A percentile compares a stretch with the other conserved stretches of the same genome.
These are phyloP conservation scores for Lasiosphaeris hirsuta DNA, from an alignment of 495 filamentous ascomycete species.

Conservation along the genomic window DNA sequence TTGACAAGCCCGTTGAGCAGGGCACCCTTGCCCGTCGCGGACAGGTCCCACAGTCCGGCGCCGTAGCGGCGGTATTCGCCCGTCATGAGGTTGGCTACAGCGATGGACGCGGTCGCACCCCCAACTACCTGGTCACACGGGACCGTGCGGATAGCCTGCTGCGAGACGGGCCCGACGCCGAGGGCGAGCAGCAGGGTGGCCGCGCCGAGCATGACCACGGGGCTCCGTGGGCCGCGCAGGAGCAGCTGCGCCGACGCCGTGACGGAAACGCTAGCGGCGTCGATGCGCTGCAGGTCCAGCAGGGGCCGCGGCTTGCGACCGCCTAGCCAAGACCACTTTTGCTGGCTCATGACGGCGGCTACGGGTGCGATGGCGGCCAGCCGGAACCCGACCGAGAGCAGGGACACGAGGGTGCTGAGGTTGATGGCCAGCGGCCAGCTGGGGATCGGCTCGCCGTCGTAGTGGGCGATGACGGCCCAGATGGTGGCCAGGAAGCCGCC, in stretches of 20 bases:
- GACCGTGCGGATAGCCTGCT: conserved; percentile 2
- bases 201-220: background rate
- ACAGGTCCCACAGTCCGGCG: no score
- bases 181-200: conserved; percentile 1
- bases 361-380: background rate
- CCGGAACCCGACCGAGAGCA: background rate
- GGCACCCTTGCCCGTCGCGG: no score
- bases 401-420: conserved; percentile 7
- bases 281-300: conserved; percentile 1
- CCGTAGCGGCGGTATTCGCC: no score
- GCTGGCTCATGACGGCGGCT: conserved; percentile 10
- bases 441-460: conserved; percentile 5
- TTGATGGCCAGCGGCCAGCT: conserved; percentile 5
- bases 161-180: conserved; percentile 5
- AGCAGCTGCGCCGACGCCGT: background rate
- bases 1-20: no score
- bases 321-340: conserved; percentile 15
- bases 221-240: no score
- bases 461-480: background rate
- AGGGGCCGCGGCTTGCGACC: background rate
- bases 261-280: conserved; percentile 2
- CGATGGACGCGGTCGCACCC: no score
- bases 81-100: no score
- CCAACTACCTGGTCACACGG: conserved; percentile 1
- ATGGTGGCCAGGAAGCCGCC: conserved; percentile 3